Evolutionary conservation across 176 grass and related monocot species (phyloP).

Genomic region (Dactylis glomerata): DNA sequence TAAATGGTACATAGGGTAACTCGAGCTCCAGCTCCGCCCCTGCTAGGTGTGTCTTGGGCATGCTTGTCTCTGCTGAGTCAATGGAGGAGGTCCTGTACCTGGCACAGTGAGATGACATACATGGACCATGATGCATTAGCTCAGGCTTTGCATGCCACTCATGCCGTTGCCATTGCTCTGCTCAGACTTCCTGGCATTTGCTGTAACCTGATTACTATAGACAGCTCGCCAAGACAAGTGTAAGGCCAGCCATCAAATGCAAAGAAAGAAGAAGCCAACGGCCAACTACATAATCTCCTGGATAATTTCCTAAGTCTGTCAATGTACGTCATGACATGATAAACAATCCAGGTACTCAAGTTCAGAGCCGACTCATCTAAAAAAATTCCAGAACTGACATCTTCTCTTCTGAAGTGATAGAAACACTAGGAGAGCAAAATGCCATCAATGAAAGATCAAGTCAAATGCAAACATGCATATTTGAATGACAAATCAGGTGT

Average conservation of each 20-base stretch:
- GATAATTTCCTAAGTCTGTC: background rate
- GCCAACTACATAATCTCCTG: background rate
- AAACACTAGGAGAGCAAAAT: background rate
- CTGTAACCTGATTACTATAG: background rate
- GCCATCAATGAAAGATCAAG: background rate
- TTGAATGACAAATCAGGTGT: background rate
- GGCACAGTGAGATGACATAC: background rate
- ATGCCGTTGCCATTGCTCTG: background rate
- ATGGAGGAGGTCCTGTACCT: background rate
- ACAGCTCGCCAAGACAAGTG: background rate
- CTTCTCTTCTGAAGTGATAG: background rate
- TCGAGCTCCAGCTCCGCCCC: background rate
- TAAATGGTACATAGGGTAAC: too few relatives aligned
- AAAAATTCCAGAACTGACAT: too few relatives aligned
- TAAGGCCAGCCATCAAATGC: background rate
- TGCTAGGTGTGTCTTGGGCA: background rate
- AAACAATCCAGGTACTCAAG: background rate
- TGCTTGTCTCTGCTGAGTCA: conserved; percentile 5
- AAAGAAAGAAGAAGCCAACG: background rate
- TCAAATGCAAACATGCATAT: background rate
- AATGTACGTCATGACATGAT: background rate
- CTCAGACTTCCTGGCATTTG: background rate
- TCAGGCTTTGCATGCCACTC: conserved; percentile 8
- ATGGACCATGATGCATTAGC: conserved; percentile 8
- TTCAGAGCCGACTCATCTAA: conserved; percentile 1